Evolutionary conservation across 2,329 filamentous ascomycete species (phyloP), one percentile per base, ranked within the genome.

Genomic region (Arthrocladium fulminans): DNA sequence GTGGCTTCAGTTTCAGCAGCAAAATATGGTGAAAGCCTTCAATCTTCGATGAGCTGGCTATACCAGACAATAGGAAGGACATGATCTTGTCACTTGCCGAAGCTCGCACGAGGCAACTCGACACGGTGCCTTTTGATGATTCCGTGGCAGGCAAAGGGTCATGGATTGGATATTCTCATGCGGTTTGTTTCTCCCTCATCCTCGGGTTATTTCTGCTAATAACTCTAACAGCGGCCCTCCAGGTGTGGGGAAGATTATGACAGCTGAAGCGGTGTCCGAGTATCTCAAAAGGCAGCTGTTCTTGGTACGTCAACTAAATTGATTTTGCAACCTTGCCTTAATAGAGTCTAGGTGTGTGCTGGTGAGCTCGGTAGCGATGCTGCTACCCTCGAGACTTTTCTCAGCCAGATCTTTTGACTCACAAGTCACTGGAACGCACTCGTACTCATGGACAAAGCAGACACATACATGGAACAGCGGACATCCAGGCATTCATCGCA

Each of bases 241-340:
- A 0, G 75, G 75, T 2, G 72, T 75, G 2, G 75, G 74, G 8
- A 78, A 78, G 61, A 78, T 74, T 0, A 56, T 73, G 20, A 74
- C 73, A 3, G 71, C 69, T 6, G 73, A 75, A 54, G 67, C 65
- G 49, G 65, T 74, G 19, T 73, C 74, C 1, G 73, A 76, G 50
- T 61, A 69, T 44, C 15, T 38, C 7, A 13, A 29, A 13, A 29
- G 27, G 27, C 27, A 7, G 13, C 27, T 29, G n/a, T n/a, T n/a
- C n/a, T n/a, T n/a, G n/a, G n/a, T n/a, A n/a, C n/a, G n/a, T n/a
- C n/a, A n/a, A n/a, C n/a, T n/a, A n/a, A n/a, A n/a, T n/a, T n/a
- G n/a, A n/a, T n/a, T n/a, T n/a, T n/a, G n/a, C n/a, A n/a, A n/a
- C n/a, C n/a, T n/a, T n/a, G n/a, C n/a, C n/a, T n/a, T n/a, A n/a